A percentile compares a stretch with the other conserved stretches of the same genome.
Conservation (phyloP, 2,329 filamentous ascomycete genomes). For the Talaromyces sp. region DNA sequence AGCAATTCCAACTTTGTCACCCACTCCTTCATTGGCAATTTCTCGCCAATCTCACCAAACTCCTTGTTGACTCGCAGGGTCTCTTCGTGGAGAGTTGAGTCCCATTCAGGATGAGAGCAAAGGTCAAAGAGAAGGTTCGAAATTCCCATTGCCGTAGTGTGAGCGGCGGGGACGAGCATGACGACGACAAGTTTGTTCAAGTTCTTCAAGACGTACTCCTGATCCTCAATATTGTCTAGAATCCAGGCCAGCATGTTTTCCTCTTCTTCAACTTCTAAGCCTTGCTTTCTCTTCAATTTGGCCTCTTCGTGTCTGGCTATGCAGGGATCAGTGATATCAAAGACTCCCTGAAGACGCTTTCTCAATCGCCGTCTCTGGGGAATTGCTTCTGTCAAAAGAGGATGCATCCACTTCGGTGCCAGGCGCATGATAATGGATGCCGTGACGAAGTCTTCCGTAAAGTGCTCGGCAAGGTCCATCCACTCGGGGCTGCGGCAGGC, state of each 20-base stretch:
- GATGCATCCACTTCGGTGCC: background rate
- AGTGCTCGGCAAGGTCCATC: background rate
- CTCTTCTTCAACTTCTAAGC: background rate
- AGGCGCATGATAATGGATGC: background rate
- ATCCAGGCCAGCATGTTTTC: background rate
- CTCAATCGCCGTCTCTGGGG: background rate
- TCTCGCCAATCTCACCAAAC: background rate
- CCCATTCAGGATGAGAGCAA: background rate
- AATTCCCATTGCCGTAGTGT: background rate
- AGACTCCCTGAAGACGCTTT: background rate
- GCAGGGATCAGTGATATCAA: background rate
- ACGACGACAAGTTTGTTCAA: background rate
- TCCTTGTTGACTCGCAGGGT: background rate
- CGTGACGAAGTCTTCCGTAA: background rate
- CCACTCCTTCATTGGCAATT: background rate
- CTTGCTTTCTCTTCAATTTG: background rate
- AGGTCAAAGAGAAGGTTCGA: background rate
- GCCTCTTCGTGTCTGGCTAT: background rate
- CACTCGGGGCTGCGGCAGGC: background rate
- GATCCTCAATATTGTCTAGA: background rate
- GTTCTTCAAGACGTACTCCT: background rate
- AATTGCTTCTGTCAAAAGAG: background rate
- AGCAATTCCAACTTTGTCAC: background rate
- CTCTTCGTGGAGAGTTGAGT: background rate
- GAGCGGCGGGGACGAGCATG: background rate